Evolutionary conservation across 2,329 filamentous ascomycete genomes (phyloP).

Genomic region (Thelonectria discophora): DNA sequence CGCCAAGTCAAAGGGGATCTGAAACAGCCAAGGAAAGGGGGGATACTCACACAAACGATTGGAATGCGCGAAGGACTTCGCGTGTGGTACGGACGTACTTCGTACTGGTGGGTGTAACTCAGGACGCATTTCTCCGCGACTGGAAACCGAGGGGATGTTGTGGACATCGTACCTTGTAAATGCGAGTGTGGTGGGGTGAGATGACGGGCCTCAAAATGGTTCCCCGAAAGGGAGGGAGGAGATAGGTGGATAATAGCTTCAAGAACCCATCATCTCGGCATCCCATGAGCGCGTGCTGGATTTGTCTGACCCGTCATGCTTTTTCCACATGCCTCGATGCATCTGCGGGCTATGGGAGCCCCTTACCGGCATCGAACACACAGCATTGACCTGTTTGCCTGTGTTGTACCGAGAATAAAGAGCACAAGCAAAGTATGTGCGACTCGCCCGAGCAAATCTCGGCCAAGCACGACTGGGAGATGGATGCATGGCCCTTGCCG

Average conservation of each 20-base stretch:
- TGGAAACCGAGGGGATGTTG: neutral
- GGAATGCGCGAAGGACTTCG: neutral
- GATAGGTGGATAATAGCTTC: slow-evolving; percentile 1
- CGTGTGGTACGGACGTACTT: too few relatives aligned
- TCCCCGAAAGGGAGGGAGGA: neutral
- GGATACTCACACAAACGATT: neutral
- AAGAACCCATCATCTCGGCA: slow-evolving; percentile 2
- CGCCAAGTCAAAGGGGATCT: neutral
- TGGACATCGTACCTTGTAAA: neutral
- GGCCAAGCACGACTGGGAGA: slow-evolving; percentile 1
- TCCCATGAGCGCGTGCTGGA: neutral
- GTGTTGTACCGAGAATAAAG: neutral
- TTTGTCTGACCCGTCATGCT: neutral
- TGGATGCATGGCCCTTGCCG: neutral
- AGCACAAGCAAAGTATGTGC: neutral
- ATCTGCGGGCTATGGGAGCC: neutral
- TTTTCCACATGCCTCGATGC: neutral
- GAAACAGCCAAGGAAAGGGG: neutral
- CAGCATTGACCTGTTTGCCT: neutral
- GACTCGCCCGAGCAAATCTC: neutral
- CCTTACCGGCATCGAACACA: neutral
- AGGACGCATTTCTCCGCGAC: neutral
- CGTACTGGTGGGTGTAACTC: neutral
- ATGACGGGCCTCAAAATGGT: neutral
- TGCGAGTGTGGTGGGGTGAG: neutral